Percentiles rank a stretch among this genome's conserved stretches.
Conservation (phyloP, 2,329 filamentous ascomycete genomes). For the Colletotrichum magnum region DNA sequence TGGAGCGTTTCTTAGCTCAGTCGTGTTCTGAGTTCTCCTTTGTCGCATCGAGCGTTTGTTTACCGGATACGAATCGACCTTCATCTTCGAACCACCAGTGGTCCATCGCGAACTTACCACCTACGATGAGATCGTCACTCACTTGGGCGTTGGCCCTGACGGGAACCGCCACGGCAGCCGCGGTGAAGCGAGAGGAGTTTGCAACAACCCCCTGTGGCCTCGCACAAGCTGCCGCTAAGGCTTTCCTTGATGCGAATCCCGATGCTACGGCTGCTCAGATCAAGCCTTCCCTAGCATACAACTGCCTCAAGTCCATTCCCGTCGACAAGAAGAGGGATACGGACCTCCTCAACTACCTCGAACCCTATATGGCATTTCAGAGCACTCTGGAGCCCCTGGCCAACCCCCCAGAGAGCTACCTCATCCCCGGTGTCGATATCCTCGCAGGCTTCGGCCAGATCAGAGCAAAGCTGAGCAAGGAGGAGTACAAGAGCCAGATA, state of each 20-base stretch:
- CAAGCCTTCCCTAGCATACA: constrained; percentile 25
- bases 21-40: too few relatives aligned
- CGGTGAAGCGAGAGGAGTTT: constrained; percentile 2
- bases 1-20: too few relatives aligned
- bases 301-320: constrained; percentile 38
- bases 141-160: constrained; percentile 21
- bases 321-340: constrained; percentile 30
- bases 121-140: constrained; percentile 14
- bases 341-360: constrained; percentile 41
- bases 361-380: constrained; percentile 40
- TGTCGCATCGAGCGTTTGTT: too few relatives aligned
- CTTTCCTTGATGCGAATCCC: background rate
- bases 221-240: constrained; percentile 16
- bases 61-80: too few relatives aligned
- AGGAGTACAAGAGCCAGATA: constrained; percentile 39
- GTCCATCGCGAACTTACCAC: background rate
- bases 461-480: constrained; percentile 34
- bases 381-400: constrained; percentile 41
- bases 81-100: background rate
- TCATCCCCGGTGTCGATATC: constrained; percentile 42
- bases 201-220: constrained; percentile 12
- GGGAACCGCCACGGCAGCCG: background rate
- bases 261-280: background rate
- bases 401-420: constrained; percentile 40
- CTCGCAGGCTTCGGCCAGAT: constrained; percentile 39